phyloP scores from a whole-genome alignment of 768 basidiomycete genomes.

The Auriscalpium vulgare region DNA sequence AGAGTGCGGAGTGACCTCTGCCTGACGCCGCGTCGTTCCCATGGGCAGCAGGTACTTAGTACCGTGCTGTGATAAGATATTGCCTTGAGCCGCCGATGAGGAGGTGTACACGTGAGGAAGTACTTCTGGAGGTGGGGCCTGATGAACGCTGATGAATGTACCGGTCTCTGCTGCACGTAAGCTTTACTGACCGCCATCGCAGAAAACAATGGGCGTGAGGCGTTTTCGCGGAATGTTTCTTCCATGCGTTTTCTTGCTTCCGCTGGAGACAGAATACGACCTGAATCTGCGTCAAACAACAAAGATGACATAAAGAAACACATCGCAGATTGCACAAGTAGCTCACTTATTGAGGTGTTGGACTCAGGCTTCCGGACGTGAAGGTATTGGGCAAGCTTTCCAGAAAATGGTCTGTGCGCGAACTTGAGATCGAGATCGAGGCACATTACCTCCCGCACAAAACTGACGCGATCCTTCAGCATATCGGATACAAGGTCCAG shows the following conservation, averaged over 20 bases:
- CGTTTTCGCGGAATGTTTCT: conserved; percentile 49
- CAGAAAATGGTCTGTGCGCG: too few relatives aligned
- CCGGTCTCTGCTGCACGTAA: background rate
- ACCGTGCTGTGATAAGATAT: conserved; percentile 63
- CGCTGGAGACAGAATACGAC: background rate
- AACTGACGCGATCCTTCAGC: conserved; percentile 42
- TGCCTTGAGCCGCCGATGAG: conserved; percentile 46
- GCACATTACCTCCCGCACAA: conserved; percentile 41
- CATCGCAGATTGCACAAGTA: too few relatives aligned
- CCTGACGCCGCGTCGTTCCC: conserved; percentile 61
- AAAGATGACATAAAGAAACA: background rate
- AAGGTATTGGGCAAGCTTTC: too few relatives aligned
- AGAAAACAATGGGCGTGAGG: conserved; percentile 57
- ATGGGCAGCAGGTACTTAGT: conserved; percentile 75
- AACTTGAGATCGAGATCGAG: background rate
- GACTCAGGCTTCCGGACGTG: too few relatives aligned
- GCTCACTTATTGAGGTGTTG: too few relatives aligned
- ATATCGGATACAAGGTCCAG: conserved; percentile 74
- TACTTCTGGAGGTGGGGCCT: conserved; percentile 50
- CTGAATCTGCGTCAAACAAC: background rate
- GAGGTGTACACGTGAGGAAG: conserved; percentile 90
- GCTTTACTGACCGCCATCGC: conserved; percentile 38
- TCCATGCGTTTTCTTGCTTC: conserved; percentile 54
- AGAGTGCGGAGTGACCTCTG: conserved; percentile 46
- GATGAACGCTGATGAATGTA: background rate